phyloP scores from a whole-genome alignment of 768 basidiomycete species.

The Boletellus ananas region DNA sequence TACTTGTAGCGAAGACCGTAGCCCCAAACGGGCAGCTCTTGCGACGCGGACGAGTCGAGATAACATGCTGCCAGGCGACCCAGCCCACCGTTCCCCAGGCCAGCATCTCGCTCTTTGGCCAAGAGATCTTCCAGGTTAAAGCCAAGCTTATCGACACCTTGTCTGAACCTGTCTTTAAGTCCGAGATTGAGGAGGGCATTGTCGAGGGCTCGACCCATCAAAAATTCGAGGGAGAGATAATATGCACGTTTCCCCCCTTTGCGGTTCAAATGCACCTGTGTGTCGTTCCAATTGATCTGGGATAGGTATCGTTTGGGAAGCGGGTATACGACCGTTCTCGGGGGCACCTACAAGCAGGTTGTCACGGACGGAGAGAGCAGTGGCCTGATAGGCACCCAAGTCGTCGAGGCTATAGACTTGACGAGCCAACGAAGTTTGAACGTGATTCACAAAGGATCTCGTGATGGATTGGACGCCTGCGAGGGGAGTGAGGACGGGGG shows the following conservation, averaged over 20 bases:
- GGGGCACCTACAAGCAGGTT: conserved; percentile 63
- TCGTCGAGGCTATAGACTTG: conserved; percentile 87
- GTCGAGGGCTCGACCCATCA: conserved; percentile 79
- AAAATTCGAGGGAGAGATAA: conserved; percentile 93
- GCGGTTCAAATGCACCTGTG: conserved; percentile 70
- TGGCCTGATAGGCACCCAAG: conserved; percentile 88
- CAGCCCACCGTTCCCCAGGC: conserved; percentile 91
- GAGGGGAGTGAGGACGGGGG: conserved; percentile 1
- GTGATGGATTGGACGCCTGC: conserved; percentile 61
- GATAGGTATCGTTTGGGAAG: not conserved
- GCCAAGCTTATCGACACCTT: conserved; percentile 72
- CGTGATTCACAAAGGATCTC: conserved; percentile 75
- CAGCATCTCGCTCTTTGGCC: conserved; percentile 90
- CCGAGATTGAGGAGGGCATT: conserved; percentile 86
- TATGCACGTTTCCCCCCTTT: conserved; percentile 88
- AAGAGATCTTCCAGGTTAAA: conserved; percentile 88
- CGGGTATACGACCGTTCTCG: not conserved
- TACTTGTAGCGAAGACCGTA: conserved; percentile 92
- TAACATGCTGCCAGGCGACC: conserved; percentile 98
- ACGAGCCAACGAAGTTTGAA: conserved; percentile 85
- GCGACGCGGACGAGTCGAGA: conserved; percentile 86
- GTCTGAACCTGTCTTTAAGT: conserved; percentile 69
- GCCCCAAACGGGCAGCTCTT: conserved; percentile 93
- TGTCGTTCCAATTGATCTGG: conserved; percentile 83
- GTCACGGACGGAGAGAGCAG: conserved; percentile 84